phyloP scores from a whole-genome alignment of 768 basidiomycete genomes.

The Panaeolus papilionaceus region DNA sequence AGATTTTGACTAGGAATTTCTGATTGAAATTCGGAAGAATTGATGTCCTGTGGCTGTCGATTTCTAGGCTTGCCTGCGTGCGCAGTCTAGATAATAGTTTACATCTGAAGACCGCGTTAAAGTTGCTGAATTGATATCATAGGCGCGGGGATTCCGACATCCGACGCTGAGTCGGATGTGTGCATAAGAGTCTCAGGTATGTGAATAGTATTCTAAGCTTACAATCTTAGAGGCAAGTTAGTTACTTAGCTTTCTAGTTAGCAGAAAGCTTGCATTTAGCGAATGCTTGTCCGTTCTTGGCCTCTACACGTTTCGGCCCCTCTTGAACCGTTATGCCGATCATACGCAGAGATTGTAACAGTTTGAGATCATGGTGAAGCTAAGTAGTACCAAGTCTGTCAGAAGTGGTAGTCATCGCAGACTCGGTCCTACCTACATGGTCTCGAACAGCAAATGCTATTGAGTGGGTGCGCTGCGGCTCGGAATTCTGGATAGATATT shows the following conservation, averaged over 20 bases:
- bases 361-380: background rate
- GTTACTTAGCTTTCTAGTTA: background rate
- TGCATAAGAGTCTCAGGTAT: too few relatives aligned
- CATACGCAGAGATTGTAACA: background rate
- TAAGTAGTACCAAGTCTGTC: background rate
- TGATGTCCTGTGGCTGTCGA: background rate
- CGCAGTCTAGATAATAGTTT: too few relatives aligned
- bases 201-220: background rate
- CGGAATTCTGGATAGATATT: background rate
- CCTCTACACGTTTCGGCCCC: too few relatives aligned
- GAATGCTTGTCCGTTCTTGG: too few relatives aligned
- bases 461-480: background rate
- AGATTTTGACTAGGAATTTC: too few relatives aligned
- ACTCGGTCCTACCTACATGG: background rate
- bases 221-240: background rate
- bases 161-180: background rate
- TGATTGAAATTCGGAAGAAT: background rate
- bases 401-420: background rate
- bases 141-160: background rate
- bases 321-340: background rate
- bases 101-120: too few relatives aligned
- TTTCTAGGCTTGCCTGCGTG: background rate
- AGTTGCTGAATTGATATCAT: too few relatives aligned
- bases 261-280: background rate
- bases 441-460: background rate